These are phyloP conservation scores for Aureobasidium mangrovei DNA, from an alignment of 2,329 filamentous ascomycete species.

Conservation along the genomic window DNA sequence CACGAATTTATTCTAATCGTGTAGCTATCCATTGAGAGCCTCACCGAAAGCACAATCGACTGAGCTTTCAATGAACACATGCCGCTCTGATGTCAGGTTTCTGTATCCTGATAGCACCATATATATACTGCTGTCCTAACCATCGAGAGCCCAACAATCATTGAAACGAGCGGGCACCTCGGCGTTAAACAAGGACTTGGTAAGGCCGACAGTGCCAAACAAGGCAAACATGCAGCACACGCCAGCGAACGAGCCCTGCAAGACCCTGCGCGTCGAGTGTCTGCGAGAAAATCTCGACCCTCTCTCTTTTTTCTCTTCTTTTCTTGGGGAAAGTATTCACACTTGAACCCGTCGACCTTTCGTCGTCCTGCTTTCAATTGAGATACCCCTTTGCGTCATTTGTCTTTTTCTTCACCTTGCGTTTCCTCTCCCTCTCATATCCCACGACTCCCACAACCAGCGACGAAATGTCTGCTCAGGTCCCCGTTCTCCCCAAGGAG, in stretches of 20 bases:
- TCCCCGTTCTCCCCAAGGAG: slow-evolving; percentile 36
- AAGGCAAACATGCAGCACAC: neutral
- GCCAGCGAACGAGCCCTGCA: neutral
- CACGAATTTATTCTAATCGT: neutral
- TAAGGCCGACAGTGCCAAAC: slow-evolving; percentile 6
- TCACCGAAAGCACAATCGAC: too few species aligned
- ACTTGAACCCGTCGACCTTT: slow-evolving; percentile 16
- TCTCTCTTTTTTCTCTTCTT: slow-evolving; percentile 29
- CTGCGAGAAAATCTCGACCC: slow-evolving; percentile 13
- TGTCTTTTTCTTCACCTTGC: slow-evolving; percentile 12
- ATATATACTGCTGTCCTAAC: too few species aligned
- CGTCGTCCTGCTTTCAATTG: slow-evolving; percentile 12
- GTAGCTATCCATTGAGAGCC: too few species aligned
- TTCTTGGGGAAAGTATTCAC: slow-evolving; percentile 39
- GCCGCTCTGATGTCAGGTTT: neutral
- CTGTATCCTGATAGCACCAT: too few species aligned
- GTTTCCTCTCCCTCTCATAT: neutral
- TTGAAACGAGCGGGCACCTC: neutral
- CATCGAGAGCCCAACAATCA: too few species aligned
- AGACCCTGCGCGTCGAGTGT: neutral
- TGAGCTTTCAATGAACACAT: neutral
- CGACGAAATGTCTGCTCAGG: slow-evolving; percentile 43
- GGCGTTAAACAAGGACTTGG: slow-evolving; percentile 7
- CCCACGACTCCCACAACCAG: slow-evolving; percentile 62
- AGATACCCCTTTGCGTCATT: slow-evolving; percentile 14